These are phyloP conservation scores for Scheffersomyces segobiensis DNA, from an alignment of 1,139 yeast genomes.

Conservation along the genomic window DNA sequence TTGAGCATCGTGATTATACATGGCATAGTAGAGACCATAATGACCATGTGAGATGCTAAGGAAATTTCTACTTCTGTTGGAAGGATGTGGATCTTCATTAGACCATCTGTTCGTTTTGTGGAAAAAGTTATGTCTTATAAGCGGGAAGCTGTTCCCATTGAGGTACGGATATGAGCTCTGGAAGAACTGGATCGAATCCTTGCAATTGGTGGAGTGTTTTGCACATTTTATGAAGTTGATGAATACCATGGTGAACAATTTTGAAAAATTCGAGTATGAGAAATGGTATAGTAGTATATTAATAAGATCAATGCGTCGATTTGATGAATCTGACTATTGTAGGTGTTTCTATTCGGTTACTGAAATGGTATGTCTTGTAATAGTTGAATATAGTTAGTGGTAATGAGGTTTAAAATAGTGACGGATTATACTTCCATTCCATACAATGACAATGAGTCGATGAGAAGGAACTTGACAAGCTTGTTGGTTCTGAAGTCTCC, in stretches of 20 bases:
- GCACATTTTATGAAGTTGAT: slow-evolving; percentile 29
- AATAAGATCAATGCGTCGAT: background rate
- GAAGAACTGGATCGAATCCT: slow-evolving; percentile 36
- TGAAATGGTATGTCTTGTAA: background rate
- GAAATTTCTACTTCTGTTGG: slow-evolving; percentile 21
- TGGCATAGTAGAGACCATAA: slow-evolving; percentile 46
- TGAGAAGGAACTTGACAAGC: background rate
- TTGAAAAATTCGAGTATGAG: background rate
- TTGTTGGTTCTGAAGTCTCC: background rate
- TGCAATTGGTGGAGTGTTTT: slow-evolving; percentile 15
- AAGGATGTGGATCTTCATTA: slow-evolving; percentile 36
- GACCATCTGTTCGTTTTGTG: slow-evolving; percentile 20
- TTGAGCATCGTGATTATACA: slow-evolving; percentile 41
- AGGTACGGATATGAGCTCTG: slow-evolving; percentile 43
- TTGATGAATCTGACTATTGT: background rate
- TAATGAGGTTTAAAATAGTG: background rate
- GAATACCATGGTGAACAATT: slow-evolving; percentile 19
- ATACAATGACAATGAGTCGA: background rate
- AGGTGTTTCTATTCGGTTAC: background rate
- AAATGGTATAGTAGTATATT: background rate
- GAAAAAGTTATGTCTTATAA: slow-evolving; percentile 22
- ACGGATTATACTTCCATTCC: background rate
- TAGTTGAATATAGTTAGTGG: slow-evolving; percentile 6
- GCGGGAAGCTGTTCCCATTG: slow-evolving; percentile 18
- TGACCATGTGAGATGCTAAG: slow-evolving; percentile 42